A percentile compares a stretch with the other conserved stretches of the same genome.
phyloP scores from a whole-genome alignment of 2,329 filamentous ascomycete species.

The Allantophomopsis lycopodina region DNA sequence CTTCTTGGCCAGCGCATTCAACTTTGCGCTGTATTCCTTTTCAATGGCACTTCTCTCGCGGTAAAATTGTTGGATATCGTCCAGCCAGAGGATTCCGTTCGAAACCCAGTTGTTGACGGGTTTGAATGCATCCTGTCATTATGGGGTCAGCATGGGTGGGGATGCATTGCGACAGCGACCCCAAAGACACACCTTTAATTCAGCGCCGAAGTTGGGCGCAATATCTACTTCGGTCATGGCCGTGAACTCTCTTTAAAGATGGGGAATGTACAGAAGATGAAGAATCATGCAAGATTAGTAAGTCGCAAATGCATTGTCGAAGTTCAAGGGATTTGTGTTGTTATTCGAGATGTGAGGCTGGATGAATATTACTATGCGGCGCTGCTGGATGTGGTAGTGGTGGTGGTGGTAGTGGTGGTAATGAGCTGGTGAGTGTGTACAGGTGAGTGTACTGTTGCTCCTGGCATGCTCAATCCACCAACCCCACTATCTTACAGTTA shows the following conservation, averaged over 20 bases:
- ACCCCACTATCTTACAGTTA: too few relatives aligned
- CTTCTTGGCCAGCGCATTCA: conserved; percentile 80
- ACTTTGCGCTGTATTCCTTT: conserved; percentile 88
- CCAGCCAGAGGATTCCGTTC: conserved; percentile 85
- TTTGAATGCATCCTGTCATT: conserved; percentile 80
- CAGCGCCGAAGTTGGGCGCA: conserved; percentile 77
- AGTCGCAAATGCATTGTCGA: too few relatives aligned
- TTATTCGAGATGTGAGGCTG: too few relatives aligned
- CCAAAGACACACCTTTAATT: conserved; percentile 62
- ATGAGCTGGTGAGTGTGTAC: too few relatives aligned
- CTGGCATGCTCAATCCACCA: too few relatives aligned
- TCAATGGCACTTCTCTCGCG: conserved; percentile 87
- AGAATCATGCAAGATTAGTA: too few relatives aligned
- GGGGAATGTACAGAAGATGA: too few relatives aligned
- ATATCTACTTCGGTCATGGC: conserved; percentile 72
- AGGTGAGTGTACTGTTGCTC: too few relatives aligned
- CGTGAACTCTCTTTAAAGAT: background rate
- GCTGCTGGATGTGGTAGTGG: too few relatives aligned
- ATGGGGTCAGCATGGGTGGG: conserved; percentile 4
- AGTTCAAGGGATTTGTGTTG: too few relatives aligned
- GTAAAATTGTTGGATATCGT: conserved; percentile 96
- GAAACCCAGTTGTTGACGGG: conserved; percentile 84
- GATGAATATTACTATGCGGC: too few relatives aligned
- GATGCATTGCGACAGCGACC: conserved; percentile 5
- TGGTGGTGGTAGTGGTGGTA: too few relatives aligned